A percentile compares a stretch with the other conserved stretches of the same genome.
Evolutionary conservation across 176 grass and related monocot species (phyloP).

Genomic region (Hordeum vulgare): DNA sequence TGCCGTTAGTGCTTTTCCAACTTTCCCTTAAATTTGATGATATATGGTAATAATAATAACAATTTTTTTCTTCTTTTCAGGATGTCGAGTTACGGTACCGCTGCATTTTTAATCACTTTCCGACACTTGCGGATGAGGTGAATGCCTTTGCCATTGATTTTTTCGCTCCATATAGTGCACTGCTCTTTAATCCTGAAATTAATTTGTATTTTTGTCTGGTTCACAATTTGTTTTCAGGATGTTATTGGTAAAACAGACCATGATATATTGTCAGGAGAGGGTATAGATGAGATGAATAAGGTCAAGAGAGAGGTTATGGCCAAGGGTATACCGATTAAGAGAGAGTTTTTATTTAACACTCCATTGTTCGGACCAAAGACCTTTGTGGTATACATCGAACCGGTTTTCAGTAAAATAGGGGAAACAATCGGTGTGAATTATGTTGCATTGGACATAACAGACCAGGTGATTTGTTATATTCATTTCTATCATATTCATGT

Average conservation of each 20-base stretch:
- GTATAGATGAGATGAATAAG: constrained; percentile 67
- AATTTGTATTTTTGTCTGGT: constrained; percentile 10
- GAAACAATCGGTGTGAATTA: constrained; percentile 84
- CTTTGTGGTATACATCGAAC: constrained; percentile 81
- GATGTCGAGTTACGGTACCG: constrained; percentile 73
- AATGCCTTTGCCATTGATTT: background rate
- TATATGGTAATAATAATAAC: background rate
- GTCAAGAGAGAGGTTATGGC: constrained; percentile 76
- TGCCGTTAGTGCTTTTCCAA: background rate
- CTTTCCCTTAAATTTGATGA: background rate
- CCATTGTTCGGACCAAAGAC: constrained; percentile 82
- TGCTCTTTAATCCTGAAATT: background rate
- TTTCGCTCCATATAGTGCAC: background rate
- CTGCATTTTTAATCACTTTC: constrained; percentile 94
- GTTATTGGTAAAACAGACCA: constrained; percentile 91
- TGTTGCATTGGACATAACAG: constrained; percentile 74
- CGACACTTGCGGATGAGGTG: constrained; percentile 84
- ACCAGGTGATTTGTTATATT: constrained; percentile 57
- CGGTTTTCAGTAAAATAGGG: constrained; percentile 62
- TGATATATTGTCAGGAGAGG: constrained; percentile 61
- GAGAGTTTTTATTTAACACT: constrained; percentile 71
- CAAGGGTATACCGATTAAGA: constrained; percentile 49
- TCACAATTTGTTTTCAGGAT: constrained; percentile 50
- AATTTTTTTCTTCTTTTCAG: constrained; percentile 29
- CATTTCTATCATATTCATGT: background rate